Conservation (phyloP, 495 filamentous ascomycete species). For the Hypoxylon crocopeplum region DNA sequence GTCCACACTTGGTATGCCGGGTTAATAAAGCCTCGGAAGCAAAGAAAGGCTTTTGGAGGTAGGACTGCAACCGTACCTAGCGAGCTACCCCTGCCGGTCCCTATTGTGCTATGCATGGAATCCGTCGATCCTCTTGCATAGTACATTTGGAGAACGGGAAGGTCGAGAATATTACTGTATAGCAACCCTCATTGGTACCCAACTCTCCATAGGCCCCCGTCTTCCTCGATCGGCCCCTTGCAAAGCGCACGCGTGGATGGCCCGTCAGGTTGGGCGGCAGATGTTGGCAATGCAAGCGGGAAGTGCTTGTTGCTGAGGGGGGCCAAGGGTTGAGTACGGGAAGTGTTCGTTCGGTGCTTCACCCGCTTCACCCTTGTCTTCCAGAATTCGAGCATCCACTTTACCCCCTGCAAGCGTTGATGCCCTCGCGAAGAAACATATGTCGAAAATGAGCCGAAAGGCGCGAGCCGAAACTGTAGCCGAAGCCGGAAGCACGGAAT, state of each 20-base stretch:
- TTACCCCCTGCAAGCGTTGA: background rate
- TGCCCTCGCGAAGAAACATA: background rate
- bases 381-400: background rate
- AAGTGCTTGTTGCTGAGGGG: too few species aligned
- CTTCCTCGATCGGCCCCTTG: slow-evolving; percentile 3
- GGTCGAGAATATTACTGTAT: slow-evolving; percentile 10
- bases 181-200: too few species aligned
- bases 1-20: too few species aligned
- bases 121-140: slow-evolving; percentile 1
- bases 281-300: too few species aligned
- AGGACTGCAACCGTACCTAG: slow-evolving; percentile 1
- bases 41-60: too few species aligned
- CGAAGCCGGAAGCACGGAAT: background rate
- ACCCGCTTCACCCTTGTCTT: background rate
- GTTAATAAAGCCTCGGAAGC: too few species aligned
- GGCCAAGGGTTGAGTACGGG: too few species aligned
- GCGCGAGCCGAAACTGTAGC: slow-evolving; percentile 5
- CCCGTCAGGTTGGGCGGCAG: slow-evolving; percentile 25
- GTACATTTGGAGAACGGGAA: slow-evolving; percentile 1
- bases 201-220: slow-evolving; percentile 3
- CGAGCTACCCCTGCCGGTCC: slow-evolving; percentile 10
- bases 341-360: too few species aligned
- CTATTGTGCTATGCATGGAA: background rate
- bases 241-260: background rate
- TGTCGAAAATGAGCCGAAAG: slow-evolving; percentile 4